Percentiles rank a stretch among this genome's conserved stretches.
phyloP scores from a whole-genome alignment of 2,329 filamentous ascomycete genomes.

The Penicillium sumatraense region DNA sequence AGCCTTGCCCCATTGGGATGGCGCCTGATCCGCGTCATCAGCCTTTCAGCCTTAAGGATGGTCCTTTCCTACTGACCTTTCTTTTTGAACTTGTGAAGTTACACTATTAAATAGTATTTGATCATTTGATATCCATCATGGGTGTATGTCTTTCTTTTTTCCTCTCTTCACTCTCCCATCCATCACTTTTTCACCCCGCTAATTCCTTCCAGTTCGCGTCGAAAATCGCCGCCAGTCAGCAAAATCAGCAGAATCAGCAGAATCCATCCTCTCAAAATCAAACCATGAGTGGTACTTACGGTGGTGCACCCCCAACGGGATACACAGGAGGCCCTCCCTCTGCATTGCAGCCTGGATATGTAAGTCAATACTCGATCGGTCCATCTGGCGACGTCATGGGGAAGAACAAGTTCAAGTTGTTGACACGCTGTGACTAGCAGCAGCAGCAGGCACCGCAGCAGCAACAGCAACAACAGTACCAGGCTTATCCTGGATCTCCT shows the following conservation, averaged over 20 bases:
- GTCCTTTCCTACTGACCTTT: not conserved
- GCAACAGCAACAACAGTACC: conserved; percentile 48
- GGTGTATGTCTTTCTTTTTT: conserved; percentile 13
- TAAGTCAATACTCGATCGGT: conserved; percentile 47
- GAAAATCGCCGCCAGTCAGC: conserved; percentile 46
- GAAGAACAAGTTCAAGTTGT: conserved; percentile 6
- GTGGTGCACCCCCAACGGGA: conserved; percentile 41
- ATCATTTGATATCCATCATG: conserved; percentile 5
- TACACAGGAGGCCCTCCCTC: conserved; percentile 44
- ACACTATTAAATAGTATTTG: not conserved
- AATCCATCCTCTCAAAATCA: conserved; percentile 7
- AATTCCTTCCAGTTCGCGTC: conserved; percentile 38
- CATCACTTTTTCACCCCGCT: not conserved
- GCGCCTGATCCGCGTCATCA: conserved; percentile 11
- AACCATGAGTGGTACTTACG: conserved; percentile 34
- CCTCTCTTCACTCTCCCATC: not conserved
- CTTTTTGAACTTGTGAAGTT: not conserved
- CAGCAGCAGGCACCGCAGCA: conserved; percentile 17
- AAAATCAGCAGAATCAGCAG: conserved; percentile 11
- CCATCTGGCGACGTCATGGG: conserved; percentile 27
- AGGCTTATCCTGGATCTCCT: conserved; percentile 57
- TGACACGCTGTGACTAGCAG: conserved; percentile 14
- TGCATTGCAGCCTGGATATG: conserved; percentile 52
- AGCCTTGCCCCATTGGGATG: conserved; percentile 11
- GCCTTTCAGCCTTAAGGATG: too few relatives aligned